Evolutionary conservation across 2,329 filamentous ascomycete genomes (phyloP).

Genomic region (Diaporthe australafricana): DNA sequence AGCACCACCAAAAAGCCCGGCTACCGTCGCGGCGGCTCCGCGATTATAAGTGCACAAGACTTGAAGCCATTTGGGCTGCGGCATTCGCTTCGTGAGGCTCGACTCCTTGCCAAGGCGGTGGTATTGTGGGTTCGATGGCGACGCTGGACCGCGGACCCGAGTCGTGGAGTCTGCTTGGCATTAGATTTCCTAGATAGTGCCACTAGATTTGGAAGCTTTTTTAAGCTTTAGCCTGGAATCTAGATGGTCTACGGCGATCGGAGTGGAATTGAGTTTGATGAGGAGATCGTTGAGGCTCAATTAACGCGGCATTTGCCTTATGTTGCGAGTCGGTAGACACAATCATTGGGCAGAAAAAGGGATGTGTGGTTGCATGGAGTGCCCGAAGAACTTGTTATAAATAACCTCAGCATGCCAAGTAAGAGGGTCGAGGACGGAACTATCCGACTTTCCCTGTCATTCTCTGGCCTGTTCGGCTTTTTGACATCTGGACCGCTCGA

Average conservation of each 20-base stretch:
- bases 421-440: too few relatives aligned
- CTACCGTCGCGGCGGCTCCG: neutral
- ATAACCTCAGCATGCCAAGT: too few relatives aligned
- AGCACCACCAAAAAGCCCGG: too few relatives aligned
- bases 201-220: neutral
- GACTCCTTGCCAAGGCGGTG: neutral
- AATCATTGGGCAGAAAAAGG: too few relatives aligned
- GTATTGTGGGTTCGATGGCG: neutral
- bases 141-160: neutral
- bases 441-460: too few relatives aligned
- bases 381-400: too few relatives aligned
- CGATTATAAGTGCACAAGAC: neutral
- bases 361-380: too few relatives aligned
- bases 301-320: neutral
- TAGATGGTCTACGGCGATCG: neutral
- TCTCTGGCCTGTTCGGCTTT: too few relatives aligned
- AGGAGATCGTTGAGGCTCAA: neutral
- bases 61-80: neutral
- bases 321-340: neutral
- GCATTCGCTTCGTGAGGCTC: neutral
- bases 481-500: too few relatives aligned
- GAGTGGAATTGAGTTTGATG: neutral
- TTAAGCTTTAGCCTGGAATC: neutral
- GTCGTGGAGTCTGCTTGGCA: neutral
- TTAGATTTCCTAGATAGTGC: neutral